phyloP scores from a whole-genome alignment of 2,329 filamentous ascomycete species.

The Aspergillus sp. region DNA sequence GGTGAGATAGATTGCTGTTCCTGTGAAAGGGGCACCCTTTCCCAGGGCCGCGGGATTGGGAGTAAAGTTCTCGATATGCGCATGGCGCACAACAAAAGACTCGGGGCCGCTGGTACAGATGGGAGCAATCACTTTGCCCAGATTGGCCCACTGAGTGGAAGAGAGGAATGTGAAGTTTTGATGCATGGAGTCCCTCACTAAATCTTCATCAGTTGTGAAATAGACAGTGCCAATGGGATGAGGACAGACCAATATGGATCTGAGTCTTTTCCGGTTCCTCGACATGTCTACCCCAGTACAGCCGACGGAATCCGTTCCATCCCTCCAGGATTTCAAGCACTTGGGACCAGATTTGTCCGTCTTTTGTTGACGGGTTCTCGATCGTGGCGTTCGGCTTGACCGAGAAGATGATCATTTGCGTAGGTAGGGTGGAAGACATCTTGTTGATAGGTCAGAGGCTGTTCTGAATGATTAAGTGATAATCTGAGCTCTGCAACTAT shows the following conservation, averaged over 20 bases:
- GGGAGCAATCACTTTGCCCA: slow-evolving; percentile 11
- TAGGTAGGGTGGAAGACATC: slow-evolving; percentile 11
- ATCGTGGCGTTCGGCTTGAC: slow-evolving; percentile 36
- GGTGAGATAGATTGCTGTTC: slow-evolving; percentile 32
- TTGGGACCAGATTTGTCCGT: slow-evolving; percentile 21
- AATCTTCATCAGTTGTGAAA: background rate
- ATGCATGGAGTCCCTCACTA: slow-evolving; percentile 19
- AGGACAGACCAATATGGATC: slow-evolving; percentile 28
- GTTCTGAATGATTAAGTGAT: background rate
- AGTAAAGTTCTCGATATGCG: slow-evolving; percentile 25
- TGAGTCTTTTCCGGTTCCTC: slow-evolving; percentile 29
- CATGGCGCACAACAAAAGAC: slow-evolving; percentile 19
- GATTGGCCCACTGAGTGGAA: slow-evolving; percentile 19
- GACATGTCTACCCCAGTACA: slow-evolving; percentile 32
- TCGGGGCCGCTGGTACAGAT: slow-evolving; percentile 11
- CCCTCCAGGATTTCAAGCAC: slow-evolving; percentile 18
- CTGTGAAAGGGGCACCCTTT: slow-evolving; percentile 25
- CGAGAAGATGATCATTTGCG: slow-evolving; percentile 34
- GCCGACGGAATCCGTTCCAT: slow-evolving; percentile 22
- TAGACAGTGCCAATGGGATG: background rate
- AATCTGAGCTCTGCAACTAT: background rate
- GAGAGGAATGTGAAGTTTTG: slow-evolving; percentile 23
- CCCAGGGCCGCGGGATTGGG: slow-evolving; percentile 19
- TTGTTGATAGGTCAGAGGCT: too few relatives aligned
- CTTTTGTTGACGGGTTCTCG: slow-evolving; percentile 58